Conservation (phyloP, 129 eudicot genomes). For the Oenanthe sinensis region DNA sequence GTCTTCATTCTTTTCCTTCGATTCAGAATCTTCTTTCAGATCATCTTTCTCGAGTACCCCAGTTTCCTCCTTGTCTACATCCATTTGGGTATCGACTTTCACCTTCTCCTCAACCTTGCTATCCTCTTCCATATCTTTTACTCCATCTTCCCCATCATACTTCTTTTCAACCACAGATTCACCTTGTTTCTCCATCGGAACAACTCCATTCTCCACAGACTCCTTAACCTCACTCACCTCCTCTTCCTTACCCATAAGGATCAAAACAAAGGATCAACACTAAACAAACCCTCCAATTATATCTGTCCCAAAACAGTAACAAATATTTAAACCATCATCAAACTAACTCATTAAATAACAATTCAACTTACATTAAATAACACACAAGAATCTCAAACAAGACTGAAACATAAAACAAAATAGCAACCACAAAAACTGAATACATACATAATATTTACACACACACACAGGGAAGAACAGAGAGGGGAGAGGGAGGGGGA, state of each 20-base stretch:
- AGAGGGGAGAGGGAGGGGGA: too few relatives aligned
- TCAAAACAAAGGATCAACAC: constrained; percentile 9
- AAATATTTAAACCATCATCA: background rate
- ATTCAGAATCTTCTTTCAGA: constrained; percentile 20
- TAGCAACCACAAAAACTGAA: background rate
- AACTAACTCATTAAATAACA: background rate
- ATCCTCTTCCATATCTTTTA: constrained; percentile 46
- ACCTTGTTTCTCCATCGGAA: constrained; percentile 16
- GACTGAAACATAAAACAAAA: too few relatives aligned
- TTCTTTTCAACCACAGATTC: constrained; percentile 37
- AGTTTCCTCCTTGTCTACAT: constrained; percentile 33
- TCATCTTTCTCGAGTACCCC: background rate
- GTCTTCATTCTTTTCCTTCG: constrained; percentile 11
- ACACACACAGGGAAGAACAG: too few relatives aligned
- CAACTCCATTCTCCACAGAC: constrained; percentile 37
- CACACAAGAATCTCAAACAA: background rate
- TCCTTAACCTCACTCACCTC: constrained; percentile 30
- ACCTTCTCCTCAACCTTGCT: constrained; percentile 28
- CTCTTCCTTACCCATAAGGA: constrained; percentile 57
- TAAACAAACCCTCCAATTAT: background rate
- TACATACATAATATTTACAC: too few relatives aligned
- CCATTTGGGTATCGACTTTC: constrained; percentile 26
- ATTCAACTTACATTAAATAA: background rate
- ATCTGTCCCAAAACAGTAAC: background rate
- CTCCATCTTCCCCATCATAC: constrained; percentile 31